Conservation (phyloP, 495 filamentous ascomycete genomes). For the Talaromyces stipitatus region DNA sequence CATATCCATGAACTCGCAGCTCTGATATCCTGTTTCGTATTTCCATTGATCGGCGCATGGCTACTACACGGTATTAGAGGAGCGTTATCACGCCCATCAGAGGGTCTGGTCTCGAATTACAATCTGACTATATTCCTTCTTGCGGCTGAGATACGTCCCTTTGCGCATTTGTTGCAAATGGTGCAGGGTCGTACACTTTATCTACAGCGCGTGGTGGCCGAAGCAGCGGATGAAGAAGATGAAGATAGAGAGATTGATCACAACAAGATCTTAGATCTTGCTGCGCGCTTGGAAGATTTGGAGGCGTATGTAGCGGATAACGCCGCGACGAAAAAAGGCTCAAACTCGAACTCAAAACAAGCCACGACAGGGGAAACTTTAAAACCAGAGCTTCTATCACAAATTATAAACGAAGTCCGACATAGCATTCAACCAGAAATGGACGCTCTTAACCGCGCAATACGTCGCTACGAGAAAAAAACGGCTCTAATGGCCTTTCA, state of each 20-base stretch:
- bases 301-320: conserved; percentile 51
- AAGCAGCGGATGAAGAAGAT: conserved; percentile 37
- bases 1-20: conserved; percentile 67
- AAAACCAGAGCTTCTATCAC: conserved; percentile 27
- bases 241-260: conserved; percentile 24
- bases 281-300: conserved; percentile 58
- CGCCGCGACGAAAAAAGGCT: conserved; percentile 12
- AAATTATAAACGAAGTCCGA: conserved; percentile 54
- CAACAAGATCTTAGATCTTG: conserved; percentile 48
- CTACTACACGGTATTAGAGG: conserved; percentile 68
- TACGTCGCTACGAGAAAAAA: conserved; percentile 91
- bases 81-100: conserved; percentile 72
- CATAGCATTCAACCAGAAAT: conserved; percentile 68
- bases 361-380: conserved; percentile 7
- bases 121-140: conserved; percentile 92
- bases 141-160: conserved; percentile 75
- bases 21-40: conserved; percentile 68
- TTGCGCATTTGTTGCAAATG: conserved; percentile 73
- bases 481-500: conserved; percentile 61
- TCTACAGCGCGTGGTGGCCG: conserved; percentile 66
- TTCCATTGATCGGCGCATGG: conserved; percentile 69
- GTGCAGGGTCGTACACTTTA: conserved; percentile 72
- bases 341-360: neutral
- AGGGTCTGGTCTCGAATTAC: conserved; percentile 82
- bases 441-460: conserved; percentile 82